These are phyloP conservation scores for Cyberlindnera mrakii DNA, from an alignment of 805 yeast genomes.

Conservation along the genomic window DNA sequence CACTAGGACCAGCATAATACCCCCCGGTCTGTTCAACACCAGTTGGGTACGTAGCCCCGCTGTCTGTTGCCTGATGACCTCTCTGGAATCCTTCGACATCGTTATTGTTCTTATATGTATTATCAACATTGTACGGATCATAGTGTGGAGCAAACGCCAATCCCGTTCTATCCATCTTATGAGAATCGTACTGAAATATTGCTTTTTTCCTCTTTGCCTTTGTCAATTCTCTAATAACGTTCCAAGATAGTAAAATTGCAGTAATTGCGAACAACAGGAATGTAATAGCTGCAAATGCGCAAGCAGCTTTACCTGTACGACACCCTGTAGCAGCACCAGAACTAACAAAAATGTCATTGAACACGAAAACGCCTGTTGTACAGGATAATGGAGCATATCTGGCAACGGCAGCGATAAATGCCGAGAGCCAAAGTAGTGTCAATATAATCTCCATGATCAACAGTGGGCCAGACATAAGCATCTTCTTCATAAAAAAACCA, in stretches of 20 bases:
- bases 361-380: too few relatives aligned
- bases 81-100: neutral
- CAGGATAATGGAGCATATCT: constrained; percentile 26
- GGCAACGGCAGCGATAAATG: constrained; percentile 29
- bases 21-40: too few relatives aligned
- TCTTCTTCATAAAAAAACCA: constrained; percentile 13
- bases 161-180: constrained; percentile 1
- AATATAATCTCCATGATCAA: constrained; percentile 24
- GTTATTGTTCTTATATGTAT: neutral
- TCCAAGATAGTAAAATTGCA: constrained; percentile 20
- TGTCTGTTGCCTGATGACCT: neutral
- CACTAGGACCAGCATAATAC: neutral
- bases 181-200: neutral
- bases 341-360: neutral
- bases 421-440: constrained; percentile 27
- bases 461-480: constrained; percentile 23
- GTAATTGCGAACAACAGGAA: constrained; percentile 25
- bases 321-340: constrained; percentile 4
- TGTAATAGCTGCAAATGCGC: constrained; percentile 11
- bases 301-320: constrained; percentile 10
- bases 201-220: neutral
- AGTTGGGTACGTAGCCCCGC: neutral
- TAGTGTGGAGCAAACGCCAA: neutral
- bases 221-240: constrained; percentile 22
- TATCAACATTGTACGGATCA: neutral